Evolutionary conservation across 345 rosid species (phyloP).

Genomic region (Camelina hispida): DNA sequence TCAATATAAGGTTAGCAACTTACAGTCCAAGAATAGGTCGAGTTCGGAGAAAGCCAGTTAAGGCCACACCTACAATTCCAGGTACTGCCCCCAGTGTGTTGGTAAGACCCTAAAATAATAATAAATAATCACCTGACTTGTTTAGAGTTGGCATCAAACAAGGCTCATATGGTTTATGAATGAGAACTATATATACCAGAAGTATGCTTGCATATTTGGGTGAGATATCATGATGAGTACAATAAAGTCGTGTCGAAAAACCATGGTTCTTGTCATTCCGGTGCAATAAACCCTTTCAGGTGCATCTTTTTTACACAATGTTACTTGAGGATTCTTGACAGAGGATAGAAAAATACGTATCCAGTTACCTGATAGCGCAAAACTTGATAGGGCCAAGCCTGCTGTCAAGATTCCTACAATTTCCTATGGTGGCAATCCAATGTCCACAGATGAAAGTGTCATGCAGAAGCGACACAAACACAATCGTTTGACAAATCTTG

Average conservation of each 20-base stretch:
- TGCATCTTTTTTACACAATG: constrained; percentile 2
- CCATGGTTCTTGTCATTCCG: neutral
- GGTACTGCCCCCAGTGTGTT: constrained; percentile 93
- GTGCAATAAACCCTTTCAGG: neutral
- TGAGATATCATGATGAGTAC: constrained; percentile 97
- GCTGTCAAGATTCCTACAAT: constrained; percentile 81
- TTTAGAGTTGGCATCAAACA: neutral
- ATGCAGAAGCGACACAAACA: constrained; percentile 92
- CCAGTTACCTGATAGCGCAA: constrained; percentile 81
- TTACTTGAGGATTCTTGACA: constrained; percentile 19
- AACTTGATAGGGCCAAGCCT: constrained; percentile 91
- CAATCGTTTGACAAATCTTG: constrained; percentile 90
- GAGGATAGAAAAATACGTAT: constrained; percentile 7
- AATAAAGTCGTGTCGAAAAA: constrained; percentile 53
- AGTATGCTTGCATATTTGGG: constrained; percentile 94
- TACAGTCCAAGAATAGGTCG: constrained; percentile 97
- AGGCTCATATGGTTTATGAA: neutral
- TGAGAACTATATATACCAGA: constrained; percentile 53
- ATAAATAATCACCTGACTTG: no score
- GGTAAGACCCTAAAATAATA: constrained; percentile 72
- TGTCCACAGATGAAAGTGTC: constrained; percentile 80
- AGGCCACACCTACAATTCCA: constrained; percentile 90
- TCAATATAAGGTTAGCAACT: constrained; percentile 42
- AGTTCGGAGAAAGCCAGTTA: constrained; percentile 88
- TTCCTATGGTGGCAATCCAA: constrained; percentile 95